Base-by-base conservation (phyloP, 768 basidiomycete species). In the Serendipita sp. region DNA sequence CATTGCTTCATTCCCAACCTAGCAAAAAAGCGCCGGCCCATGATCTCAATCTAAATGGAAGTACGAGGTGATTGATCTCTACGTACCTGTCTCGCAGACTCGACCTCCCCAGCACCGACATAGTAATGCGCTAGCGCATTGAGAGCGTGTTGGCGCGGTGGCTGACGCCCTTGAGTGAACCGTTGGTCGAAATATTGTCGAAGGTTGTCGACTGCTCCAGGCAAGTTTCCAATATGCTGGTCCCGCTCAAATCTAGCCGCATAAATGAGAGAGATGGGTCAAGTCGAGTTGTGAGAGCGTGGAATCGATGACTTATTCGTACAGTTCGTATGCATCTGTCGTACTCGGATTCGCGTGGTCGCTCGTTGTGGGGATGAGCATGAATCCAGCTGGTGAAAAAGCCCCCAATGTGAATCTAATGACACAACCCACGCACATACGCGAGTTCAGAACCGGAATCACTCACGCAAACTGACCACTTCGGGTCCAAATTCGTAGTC, bases 161-260 rank as follows among this genome's bases (percentile, higher is more conserved):
- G 53, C 26, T 58, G 53, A 2, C 30, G 20, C 17, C 53, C 53
- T n/a, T n/a, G 26, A 9, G 53, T 58, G 53, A 58, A 58, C 31
- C 33, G 20, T 34, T 58, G 53, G 33, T 58, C 53, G 30, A 58
- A 58, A 24, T 58, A 58, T 4, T 33, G 53, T 31, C 53, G 53
- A n/a, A 58, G 53, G 30, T 58, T 58, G 11, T 58, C 53, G 17
- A 58, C 53, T 9, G 53, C 53, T 34, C 53, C 53, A 11, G 53
- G 24, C 9, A 34, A n/a, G 26, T 58, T 33, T 11, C 53, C 53
- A 31, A 58, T 31, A 28, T 58, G 53, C 2, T 24, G 17, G 30
- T 58, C 53, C 17, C 31, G 31, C 53, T 58, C 53, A 33, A 58
- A 58, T n/a, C 53, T 58, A 33, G n/a, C n/a, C n/a, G n/a, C n/a